Percentiles rank a stretch among this genome's conserved stretches.
These are phyloP conservation scores for Ustanciosporium gigantosporum DNA, from an alignment of 1,284 basidiomycete species.

Conservation along the genomic window DNA sequence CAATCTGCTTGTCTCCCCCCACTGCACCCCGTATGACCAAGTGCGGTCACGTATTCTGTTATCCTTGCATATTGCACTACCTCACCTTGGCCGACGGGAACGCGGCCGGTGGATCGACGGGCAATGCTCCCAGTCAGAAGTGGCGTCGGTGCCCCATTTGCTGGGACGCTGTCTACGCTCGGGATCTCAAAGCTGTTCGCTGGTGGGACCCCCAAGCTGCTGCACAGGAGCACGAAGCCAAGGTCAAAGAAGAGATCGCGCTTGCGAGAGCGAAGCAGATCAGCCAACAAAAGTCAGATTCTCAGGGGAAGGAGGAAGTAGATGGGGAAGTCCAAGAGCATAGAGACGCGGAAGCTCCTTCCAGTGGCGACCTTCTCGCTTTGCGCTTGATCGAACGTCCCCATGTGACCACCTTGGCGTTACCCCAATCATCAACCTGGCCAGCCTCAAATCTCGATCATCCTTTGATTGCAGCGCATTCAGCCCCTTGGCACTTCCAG, in stretches of 20 bases:
- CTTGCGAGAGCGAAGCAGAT: conserved; percentile 10
- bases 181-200: conserved; percentile 87
- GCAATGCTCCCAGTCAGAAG: conserved; percentile 28
- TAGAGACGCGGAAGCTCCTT: conserved; percentile 11
- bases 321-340: conserved; percentile 4
- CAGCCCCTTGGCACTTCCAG: conserved; percentile 91
- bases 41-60: conserved; percentile 80
- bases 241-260: conserved; percentile 20
- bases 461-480: conserved; percentile 78
- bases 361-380: conserved; percentile 66
- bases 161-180: conserved; percentile 86
- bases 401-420: conserved; percentile 89
- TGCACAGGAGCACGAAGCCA: conserved; percentile 25
- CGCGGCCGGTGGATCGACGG: conserved; percentile 2
- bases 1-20: conserved; percentile 90
- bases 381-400: conserved; percentile 90
- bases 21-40: conserved; percentile 93
- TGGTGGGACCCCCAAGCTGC: conserved; percentile 62
- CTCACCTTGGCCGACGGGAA: conserved; percentile 62
- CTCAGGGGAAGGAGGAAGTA: conserved; percentile 2
- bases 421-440: conserved; percentile 89
- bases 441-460: conserved; percentile 63
- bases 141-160: conserved; percentile 80
- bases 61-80: conserved; percentile 70
- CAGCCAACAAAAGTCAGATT: conserved; percentile 8